Evolutionary conservation across 345 rosid genomes (phyloP).

Genomic region (Eucalyptus polyanthemos): DNA sequence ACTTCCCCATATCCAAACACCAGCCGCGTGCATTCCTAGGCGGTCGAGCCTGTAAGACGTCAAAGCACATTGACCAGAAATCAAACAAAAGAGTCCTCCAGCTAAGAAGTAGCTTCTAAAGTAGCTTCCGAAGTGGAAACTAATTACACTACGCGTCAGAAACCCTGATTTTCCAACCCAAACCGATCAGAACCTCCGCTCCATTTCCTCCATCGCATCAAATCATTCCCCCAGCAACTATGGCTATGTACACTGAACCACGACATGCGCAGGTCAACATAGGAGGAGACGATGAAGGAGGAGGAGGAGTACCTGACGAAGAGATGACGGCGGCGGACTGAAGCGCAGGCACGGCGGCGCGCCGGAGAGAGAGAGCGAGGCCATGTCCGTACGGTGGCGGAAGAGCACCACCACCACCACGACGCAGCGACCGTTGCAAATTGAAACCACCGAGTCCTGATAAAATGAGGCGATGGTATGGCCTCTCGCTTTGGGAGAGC

Average conservation of each 20-base stretch:
- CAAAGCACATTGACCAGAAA: not conserved
- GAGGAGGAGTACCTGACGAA: not conserved
- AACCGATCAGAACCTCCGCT: not conserved
- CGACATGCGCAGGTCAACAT: not conserved
- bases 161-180: not conserved
- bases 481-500: not conserved
- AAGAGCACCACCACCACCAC: not conserved
- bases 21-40: not conserved
- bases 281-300: not conserved
- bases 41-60: not conserved
- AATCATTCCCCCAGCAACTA: not conserved
- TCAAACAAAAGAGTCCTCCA: not conserved
- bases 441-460: not conserved
- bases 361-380: not conserved
- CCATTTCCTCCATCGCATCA: not conserved
- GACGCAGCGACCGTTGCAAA: not conserved
- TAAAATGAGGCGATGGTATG: not conserved
- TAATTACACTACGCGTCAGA: not conserved
- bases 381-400: not conserved
- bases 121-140: not conserved
- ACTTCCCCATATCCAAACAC: not conserved
- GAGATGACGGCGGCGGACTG: not conserved
- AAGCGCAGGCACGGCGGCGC: not conserved
- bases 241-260: not conserved
- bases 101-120: not conserved